phyloP scores from a whole-genome alignment of 2,329 filamentous ascomycete genomes.

The Ophiostoma australiae region DNA sequence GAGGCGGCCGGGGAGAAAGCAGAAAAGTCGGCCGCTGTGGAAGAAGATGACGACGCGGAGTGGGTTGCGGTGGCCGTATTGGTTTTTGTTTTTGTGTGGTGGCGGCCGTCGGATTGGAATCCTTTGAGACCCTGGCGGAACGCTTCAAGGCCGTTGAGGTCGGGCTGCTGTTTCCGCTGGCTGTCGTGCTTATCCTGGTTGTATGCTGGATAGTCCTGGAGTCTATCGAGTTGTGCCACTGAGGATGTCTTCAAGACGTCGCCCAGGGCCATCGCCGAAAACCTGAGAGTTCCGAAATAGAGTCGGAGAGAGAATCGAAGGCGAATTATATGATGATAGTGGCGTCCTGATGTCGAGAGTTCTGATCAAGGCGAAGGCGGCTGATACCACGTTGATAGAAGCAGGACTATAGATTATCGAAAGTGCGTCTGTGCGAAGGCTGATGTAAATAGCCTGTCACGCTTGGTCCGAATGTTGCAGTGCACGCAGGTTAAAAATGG shows the following conservation, averaged over 20 bases:
- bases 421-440: background rate
- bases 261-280: constrained; percentile 28
- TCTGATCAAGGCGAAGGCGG: background rate
- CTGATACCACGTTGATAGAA: background rate
- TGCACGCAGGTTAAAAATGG: background rate
- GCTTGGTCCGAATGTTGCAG: background rate
- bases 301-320: background rate
- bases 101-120: constrained; percentile 13
- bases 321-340: background rate
- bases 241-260: constrained; percentile 27
- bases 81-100: background rate
- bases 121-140: constrained; percentile 21
- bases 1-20: constrained; percentile 11
- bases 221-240: constrained; percentile 24
- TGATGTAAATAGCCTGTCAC: background rate
- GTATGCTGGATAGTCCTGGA: constrained; percentile 14
- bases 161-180: constrained; percentile 5
- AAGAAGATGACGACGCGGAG: background rate
- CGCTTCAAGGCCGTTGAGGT: constrained; percentile 15
- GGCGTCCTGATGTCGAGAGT: background rate
- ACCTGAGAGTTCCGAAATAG: constrained; percentile 9
- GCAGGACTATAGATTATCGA: background rate
- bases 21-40: background rate
- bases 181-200: background rate
- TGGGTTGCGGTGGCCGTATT: background rate